These are phyloP conservation scores for Cytospora piceae DNA, from an alignment of 2,329 filamentous ascomycete species.

Conservation along the genomic window DNA sequence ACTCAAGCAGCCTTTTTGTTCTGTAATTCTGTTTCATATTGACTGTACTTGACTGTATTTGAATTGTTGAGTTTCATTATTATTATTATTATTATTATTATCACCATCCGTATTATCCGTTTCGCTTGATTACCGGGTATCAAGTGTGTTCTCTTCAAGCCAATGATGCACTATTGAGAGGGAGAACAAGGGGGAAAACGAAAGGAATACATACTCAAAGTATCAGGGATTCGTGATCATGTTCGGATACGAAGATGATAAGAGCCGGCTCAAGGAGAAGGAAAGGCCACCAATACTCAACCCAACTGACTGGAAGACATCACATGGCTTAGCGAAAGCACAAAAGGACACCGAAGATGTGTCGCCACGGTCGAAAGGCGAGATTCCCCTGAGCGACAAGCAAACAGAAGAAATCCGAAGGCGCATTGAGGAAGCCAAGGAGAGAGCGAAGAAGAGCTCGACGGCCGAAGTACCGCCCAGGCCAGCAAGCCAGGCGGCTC, in stretches of 20 bases:
- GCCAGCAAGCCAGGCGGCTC: neutral
- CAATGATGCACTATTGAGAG: slow-evolving; percentile 20
- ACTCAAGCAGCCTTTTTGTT: neutral
- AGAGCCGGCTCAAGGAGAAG: slow-evolving; percentile 15
- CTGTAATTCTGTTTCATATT: neutral
- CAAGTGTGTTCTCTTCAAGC: neutral
- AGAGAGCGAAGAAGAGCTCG: slow-evolving; percentile 10
- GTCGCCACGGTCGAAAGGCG: slow-evolving; percentile 26
- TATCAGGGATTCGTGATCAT: slow-evolving; percentile 13
- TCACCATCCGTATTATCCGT: neutral
- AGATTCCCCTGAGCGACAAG: slow-evolving; percentile 18
- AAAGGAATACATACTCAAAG: neutral
- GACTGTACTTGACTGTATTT: neutral
- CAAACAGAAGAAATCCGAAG: slow-evolving; percentile 25
- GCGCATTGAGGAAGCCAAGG: slow-evolving; percentile 17
- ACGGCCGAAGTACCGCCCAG: slow-evolving; percentile 11
- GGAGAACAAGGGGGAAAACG: neutral
- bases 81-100: too few relatives aligned
- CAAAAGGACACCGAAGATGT: slow-evolving; percentile 19
- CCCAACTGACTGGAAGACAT: slow-evolving; percentile 20
- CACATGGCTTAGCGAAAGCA: slow-evolving; percentile 9
- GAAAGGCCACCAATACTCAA: slow-evolving; percentile 16
- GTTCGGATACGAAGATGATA: slow-evolving; percentile 24
- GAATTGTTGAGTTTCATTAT: neutral
- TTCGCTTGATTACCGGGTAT: neutral